These are phyloP conservation scores for Pythium aquatile DNA, from an alignment of 352 stramenopile genomes.

Conservation along the genomic window DNA sequence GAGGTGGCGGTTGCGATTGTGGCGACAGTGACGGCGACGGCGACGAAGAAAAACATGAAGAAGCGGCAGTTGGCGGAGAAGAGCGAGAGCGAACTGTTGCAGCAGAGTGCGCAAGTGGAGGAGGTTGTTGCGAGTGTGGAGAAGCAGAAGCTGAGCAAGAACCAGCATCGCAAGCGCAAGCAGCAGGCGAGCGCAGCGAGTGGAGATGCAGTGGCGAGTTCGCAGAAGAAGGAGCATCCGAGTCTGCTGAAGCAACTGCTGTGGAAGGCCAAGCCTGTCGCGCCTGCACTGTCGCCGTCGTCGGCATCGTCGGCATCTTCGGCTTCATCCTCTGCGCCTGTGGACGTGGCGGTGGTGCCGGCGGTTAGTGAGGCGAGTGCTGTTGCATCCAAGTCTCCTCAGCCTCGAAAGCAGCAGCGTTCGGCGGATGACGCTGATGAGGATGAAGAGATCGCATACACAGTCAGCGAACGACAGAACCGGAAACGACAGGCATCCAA, in stretches of 20 bases:
- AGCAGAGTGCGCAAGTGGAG: neutral
- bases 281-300: neutral
- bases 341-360: neutral
- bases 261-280: constrained; percentile 51
- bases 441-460: constrained; percentile 45
- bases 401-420: neutral
- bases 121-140: neutral
- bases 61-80: constrained; percentile 16
- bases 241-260: constrained; percentile 57
- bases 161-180: constrained; percentile 18
- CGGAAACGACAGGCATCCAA: constrained; percentile 43
- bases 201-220: neutral
- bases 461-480: constrained; percentile 34
- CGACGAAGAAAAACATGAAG: constrained; percentile 21
- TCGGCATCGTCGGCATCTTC: neutral
- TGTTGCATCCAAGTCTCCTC: neutral
- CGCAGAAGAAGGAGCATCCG: constrained; percentile 12
- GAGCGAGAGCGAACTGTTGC: neutral
- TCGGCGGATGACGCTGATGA: constrained; percentile 25
- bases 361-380: neutral
- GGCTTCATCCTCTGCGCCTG: neutral
- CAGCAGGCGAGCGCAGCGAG: constrained; percentile 4
- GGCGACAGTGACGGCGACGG: too few relatives aligned
- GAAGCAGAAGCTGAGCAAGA: constrained; percentile 11
- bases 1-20: neutral